phyloP scores from a whole-genome alignment of 208 protist genomes.

The Trypanosoma avium region DNA sequence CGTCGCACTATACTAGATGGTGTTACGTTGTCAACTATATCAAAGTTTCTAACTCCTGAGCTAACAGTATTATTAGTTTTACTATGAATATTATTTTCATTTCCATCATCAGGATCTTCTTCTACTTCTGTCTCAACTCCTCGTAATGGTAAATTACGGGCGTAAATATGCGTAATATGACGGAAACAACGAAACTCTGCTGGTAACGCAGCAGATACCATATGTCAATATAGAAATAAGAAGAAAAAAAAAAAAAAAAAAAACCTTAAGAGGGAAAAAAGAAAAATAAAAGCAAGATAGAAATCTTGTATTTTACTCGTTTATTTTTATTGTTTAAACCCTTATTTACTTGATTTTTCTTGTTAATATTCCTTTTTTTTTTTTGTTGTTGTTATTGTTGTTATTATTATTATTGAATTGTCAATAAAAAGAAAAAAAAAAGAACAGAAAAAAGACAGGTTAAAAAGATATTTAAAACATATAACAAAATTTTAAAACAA shows the following conservation, averaged over 20 bases:
- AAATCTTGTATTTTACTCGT: background rate
- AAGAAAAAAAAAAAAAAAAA: constrained; percentile 29
- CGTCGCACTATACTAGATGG: background rate
- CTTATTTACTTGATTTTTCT: background rate
- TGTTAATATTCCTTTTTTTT: background rate
- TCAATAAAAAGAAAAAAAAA: too few species aligned
- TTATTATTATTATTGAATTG: too few species aligned
- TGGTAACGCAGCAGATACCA: constrained; percentile 28
- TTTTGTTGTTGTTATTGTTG: constrained; percentile 13
- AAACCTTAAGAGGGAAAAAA: background rate
- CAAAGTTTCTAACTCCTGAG: background rate
- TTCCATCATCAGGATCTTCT: background rate
- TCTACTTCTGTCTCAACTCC: background rate
- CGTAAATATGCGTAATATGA: constrained; percentile 40
- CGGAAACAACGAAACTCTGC: constrained; percentile 38
- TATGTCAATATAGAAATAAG: background rate
- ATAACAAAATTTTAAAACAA: too few species aligned
- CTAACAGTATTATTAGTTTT: background rate
- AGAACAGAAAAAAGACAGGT: too few species aligned
- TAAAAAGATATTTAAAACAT: too few species aligned
- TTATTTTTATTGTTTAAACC: background rate
- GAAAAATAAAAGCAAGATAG: too few species aligned
- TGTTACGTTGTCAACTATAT: background rate
- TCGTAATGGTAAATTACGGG: constrained; percentile 29
- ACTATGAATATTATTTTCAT: background rate